Evolutionary conservation across 257 asterid species (phyloP), one percentile per base, ranked within the genome.

Genomic region (Penstemon davidsonii): DNA sequence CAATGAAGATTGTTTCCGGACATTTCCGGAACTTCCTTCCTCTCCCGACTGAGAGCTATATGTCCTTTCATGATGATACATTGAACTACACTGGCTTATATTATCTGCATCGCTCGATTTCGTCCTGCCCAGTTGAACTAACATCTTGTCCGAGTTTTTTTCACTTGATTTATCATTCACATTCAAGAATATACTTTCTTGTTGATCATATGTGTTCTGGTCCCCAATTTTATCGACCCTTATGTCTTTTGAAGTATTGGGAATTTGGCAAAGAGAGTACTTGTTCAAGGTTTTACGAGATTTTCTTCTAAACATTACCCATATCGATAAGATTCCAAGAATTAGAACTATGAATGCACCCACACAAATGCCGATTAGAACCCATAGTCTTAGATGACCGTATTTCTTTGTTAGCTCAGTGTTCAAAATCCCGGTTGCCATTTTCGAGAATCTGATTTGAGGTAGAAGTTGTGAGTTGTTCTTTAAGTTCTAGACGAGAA

Each of bases 31-130:
- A 81, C 86, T 85, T 54, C 95, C 97, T 66, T 93, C 99, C 74
- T 93, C 99, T 45, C 99, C 99, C 3, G 99, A 93, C 51, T 92
- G 98, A 67, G 94, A 87, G 78, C 96, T 87, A 68, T 69, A 76
- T 4, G 80, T 84, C 77, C 81, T 81, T 50, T 90, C 98, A 6
- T 83, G 85, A 71, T 80, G 90, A 78, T 82, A 79, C 25, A 84
- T 59, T 19, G 97, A 93, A 69, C 97, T 93, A 69, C 88, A 79
- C 56, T 90, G 96, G 78, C 98, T 93, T 54, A 87, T 76, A 70
- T 83, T 85, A 78, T 93, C 98, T 11, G 66, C 87, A 70, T 93
- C 98, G 43, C 94, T 84, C 7, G 96, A 88, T 75, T 82, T 90
- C 71, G 81, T 83, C 81, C 88, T 85, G 55, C 88, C 87, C 67